These are phyloP conservation scores for Lasiodiplodia sp. DNA, from an alignment of 2,329 filamentous ascomycete genomes.

Conservation along the genomic window DNA sequence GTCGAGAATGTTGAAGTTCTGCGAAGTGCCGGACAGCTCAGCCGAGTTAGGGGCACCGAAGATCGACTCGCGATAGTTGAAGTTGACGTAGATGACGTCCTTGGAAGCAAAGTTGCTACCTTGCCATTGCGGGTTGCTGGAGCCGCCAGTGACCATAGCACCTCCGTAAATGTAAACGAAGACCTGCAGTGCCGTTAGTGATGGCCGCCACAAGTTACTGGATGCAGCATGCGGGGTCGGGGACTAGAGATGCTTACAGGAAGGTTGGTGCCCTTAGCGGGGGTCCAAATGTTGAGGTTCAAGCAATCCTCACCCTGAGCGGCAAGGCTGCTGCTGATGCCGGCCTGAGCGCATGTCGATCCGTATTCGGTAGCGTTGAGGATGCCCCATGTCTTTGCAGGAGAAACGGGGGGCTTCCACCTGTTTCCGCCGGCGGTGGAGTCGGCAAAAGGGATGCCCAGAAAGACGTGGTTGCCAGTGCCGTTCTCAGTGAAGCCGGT, in stretches of 20 bases:
- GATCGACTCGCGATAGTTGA: slow-evolving; percentile 43
- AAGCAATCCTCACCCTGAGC: slow-evolving; percentile 42
- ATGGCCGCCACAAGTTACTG: neutral
- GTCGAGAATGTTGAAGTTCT: slow-evolving; percentile 49
- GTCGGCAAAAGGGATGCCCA: slow-evolving; percentile 30
- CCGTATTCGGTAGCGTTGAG: slow-evolving; percentile 29
- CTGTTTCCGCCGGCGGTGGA: slow-evolving; percentile 26
- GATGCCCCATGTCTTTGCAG: neutral
- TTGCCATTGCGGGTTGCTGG: slow-evolving; percentile 49
- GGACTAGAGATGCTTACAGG: slow-evolving; percentile 35
- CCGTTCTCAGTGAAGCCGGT: slow-evolving; percentile 17
- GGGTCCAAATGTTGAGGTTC: slow-evolving; percentile 45
- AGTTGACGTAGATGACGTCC: slow-evolving; percentile 39
- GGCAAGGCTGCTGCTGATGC: slow-evolving; percentile 26
- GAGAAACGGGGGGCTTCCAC: slow-evolving; percentile 23
- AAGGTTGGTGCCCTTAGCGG: slow-evolving; percentile 39
- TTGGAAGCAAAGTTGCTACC: slow-evolving; percentile 30
- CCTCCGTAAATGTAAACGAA: slow-evolving; percentile 57
- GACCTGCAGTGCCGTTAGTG: slow-evolving; percentile 35
- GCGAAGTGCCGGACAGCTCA: slow-evolving; percentile 31
- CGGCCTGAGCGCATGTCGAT: slow-evolving; percentile 28
- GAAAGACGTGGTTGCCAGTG: slow-evolving; percentile 29
- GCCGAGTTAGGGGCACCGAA: slow-evolving; percentile 28
- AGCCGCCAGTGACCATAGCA: slow-evolving; percentile 50
- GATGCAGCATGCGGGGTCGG: neutral